Evolutionary conservation across 2,329 filamentous ascomycete genomes (phyloP).

Genomic region (Apiospora hydei): DNA sequence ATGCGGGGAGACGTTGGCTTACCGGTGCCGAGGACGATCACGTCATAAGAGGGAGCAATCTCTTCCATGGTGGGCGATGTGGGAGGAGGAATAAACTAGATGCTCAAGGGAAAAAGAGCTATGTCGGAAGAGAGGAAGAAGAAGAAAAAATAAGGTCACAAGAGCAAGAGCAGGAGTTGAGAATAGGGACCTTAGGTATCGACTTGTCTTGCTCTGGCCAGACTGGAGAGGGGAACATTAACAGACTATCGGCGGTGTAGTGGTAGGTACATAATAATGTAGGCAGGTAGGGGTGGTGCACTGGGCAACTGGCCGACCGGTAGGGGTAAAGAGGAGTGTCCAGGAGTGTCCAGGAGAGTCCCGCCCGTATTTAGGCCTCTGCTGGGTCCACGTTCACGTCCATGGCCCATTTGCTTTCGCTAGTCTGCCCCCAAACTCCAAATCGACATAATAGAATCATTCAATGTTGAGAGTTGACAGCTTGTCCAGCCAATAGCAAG

Average conservation of each 20-base stretch:
- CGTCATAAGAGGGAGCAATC: slow-evolving; percentile 98
- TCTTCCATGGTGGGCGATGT: slow-evolving; percentile 79
- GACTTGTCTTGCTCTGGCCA: background rate
- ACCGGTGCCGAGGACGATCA: slow-evolving; percentile 98
- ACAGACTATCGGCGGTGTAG: slow-evolving; percentile 21
- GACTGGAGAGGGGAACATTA: slow-evolving; percentile 1
- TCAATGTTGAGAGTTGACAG: slow-evolving; percentile 10
- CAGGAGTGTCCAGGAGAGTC: slow-evolving; percentile 2
- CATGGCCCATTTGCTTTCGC: slow-evolving; percentile 19
- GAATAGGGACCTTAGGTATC: slow-evolving; percentile 12
- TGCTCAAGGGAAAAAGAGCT: slow-evolving; percentile 36
- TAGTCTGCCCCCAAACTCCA: slow-evolving; percentile 16
- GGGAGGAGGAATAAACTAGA: slow-evolving; percentile 38
- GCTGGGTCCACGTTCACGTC: slow-evolving; percentile 16
- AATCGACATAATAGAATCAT: background rate
- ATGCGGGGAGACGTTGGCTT: slow-evolving; percentile 51
- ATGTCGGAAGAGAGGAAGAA: slow-evolving; percentile 32
- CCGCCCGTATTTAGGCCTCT: slow-evolving; percentile 19
- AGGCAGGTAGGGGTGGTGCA: slow-evolving; percentile 3
- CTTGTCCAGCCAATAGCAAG: slow-evolving; percentile 21
- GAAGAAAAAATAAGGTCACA: slow-evolving; percentile 26
- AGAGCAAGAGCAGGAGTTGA: slow-evolving; percentile 21
- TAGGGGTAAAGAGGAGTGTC: slow-evolving; percentile 12
- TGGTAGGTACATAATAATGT: slow-evolving; percentile 5
- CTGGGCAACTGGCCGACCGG: background rate